phyloP scores from a whole-genome alignment of 177 flowering plant genomes.

The Vitis hybrid region DNA sequence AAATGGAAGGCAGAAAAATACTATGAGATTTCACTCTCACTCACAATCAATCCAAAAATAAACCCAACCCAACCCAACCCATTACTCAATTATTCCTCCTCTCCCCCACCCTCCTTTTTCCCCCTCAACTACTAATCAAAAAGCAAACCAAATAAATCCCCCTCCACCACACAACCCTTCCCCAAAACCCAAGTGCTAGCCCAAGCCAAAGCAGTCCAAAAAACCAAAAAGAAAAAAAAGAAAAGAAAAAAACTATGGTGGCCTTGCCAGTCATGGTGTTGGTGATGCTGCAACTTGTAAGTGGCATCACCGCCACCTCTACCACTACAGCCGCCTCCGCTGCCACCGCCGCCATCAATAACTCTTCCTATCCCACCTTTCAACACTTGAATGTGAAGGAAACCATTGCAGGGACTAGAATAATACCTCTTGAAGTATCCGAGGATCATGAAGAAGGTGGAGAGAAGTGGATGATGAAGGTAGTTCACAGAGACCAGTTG shows the following conservation, averaged over 20 bases:
- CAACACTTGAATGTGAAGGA: constrained; percentile 48
- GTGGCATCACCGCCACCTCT: constrained; percentile 2
- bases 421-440: constrained; percentile 5
- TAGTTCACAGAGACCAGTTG: constrained; percentile 45
- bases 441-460: constrained; percentile 8
- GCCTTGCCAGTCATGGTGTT: too few species aligned
- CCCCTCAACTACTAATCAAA: too few species aligned
- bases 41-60: too few species aligned
- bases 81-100: too few species aligned
- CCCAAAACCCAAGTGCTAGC: constrained; percentile 10
- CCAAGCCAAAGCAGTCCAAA: too few species aligned
- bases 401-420: constrained; percentile 21
- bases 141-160: constrained; percentile 23
- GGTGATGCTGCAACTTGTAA: constrained; percentile 8
- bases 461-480: constrained; percentile 29
- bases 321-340: background rate
- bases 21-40: too few species aligned
- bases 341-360: constrained; percentile 13
- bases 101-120: too few species aligned
- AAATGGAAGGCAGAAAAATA: too few species aligned
- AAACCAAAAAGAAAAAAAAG: too few species aligned
- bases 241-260: too few species aligned
- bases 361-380: constrained; percentile 30
- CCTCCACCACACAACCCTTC: constrained; percentile 4
- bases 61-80: too few species aligned